Base-by-base conservation (phyloP, 2,329 filamentous ascomycete genomes). In the Talaromyces rugulosus region DNA sequence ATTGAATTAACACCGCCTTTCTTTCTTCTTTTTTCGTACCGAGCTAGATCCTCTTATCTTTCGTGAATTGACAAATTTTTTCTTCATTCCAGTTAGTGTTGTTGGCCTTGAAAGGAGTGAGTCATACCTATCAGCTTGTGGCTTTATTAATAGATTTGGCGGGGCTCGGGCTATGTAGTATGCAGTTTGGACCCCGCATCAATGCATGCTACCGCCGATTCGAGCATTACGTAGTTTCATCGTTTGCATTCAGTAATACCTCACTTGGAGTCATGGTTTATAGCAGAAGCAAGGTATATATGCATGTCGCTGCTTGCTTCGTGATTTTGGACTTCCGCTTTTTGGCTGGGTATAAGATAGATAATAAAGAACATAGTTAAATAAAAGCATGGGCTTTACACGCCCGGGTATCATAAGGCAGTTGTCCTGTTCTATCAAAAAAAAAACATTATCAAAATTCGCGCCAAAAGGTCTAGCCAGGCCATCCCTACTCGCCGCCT, bases 401-500 rank as follows among this genome's bases (percentile, higher is more conserved):
- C 11, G 44, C 44, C 44, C 44, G 44, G 44, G 44, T 47, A 47
- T 47, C 44, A 47, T 47, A 47, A 47, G 18, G 23, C 18, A 5
- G 44, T 11, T 47, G 23, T 27, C 18, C n/a, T 40, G 36, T 5
- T 47, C 44, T 47, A 47, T 27, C 44, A 11, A 47, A 40, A n/a
- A 40, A n/a, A 40, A 40, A 40, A 0, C 34, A 18, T 11, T 1
- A 50, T 58, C 18, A 18, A 63, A 64, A 52, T 59, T 63, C 54
- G 61, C 8, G 36, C 36, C 36, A 11, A 47, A 27, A 27, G 1
- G 2, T 47, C 23, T 8, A 23, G 23, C 16, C n/a, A 7, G 18
- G 23, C 44, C 64, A 62, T 71, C 73, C 50, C 65, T 72, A 67
- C 75, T 79, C 66, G 72, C 74, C 66, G 66, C 74, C 63, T 72